phyloP scores from a whole-genome alignment of 805 yeast genomes.

The Lachancea lanzarotensis region DNA sequence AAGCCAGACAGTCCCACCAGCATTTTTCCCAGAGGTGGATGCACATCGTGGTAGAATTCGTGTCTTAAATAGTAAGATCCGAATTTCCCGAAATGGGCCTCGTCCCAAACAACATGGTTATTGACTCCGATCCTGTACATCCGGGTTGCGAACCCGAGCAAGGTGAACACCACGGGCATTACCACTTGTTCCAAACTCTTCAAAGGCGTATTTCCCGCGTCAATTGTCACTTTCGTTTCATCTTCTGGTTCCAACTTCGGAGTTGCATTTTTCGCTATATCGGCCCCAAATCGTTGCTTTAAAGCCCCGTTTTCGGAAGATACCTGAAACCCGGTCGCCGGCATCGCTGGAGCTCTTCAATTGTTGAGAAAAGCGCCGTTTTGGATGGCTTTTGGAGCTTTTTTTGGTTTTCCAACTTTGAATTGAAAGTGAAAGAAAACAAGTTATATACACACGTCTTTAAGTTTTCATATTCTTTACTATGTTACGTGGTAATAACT shows the following conservation, averaged over 20 bases:
- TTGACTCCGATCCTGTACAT: conserved; percentile 52
- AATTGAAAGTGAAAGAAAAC: neutral
- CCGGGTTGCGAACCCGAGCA: conserved; percentile 47
- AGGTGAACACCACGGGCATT: conserved; percentile 41
- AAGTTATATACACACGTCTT: too few relatives aligned
- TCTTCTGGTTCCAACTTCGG: conserved; percentile 16
- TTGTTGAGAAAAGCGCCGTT: neutral
- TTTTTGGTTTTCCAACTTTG: neutral
- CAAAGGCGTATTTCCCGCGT: conserved; percentile 8
- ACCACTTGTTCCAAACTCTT: conserved; percentile 29
- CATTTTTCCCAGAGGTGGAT: conserved; percentile 83
- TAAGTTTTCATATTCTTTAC: too few relatives aligned
- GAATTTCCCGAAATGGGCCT: conserved; percentile 83
- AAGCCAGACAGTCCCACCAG: conserved; percentile 72
- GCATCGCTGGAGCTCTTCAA: conserved; percentile 4
- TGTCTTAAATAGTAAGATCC: conserved; percentile 75
- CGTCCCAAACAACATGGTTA: conserved; percentile 75
- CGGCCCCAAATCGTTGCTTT: conserved; percentile 10
- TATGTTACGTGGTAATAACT: too few relatives aligned
- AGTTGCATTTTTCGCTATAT: conserved; percentile 4
- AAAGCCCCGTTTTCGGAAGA: conserved; percentile 11
- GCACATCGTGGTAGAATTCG: conserved; percentile 81
- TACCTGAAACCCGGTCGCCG: conserved; percentile 20
- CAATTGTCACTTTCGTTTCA: conserved; percentile 13
- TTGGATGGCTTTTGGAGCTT: neutral